phyloP scores from a whole-genome alignment of 768 basidiomycete genomes.

The Stropharia rugosoannulata region DNA sequence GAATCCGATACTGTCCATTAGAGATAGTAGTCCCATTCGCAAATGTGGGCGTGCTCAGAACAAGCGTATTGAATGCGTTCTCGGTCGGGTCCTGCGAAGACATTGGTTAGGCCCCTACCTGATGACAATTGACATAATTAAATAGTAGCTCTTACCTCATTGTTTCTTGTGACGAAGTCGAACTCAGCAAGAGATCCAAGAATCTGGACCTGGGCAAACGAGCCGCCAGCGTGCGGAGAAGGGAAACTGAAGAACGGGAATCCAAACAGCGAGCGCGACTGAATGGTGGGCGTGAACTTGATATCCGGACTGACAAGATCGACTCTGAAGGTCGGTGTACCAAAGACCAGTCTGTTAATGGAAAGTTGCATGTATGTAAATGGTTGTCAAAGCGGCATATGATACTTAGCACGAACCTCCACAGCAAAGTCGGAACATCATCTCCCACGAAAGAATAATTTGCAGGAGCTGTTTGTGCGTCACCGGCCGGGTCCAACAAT shows the following conservation, averaged over 20 bases:
- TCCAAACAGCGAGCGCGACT: conserved; percentile 21
- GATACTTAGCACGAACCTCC: conserved; percentile 26
- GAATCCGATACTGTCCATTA: conserved; percentile 39
- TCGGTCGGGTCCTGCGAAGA: conserved; percentile 17
- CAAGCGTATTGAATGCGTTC: conserved; percentile 29
- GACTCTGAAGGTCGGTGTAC: conserved; percentile 42
- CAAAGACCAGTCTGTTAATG: conserved; percentile 41
- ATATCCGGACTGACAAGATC: conserved; percentile 48
- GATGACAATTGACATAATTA: background rate
- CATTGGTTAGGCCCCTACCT: background rate
- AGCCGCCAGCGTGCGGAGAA: conserved; percentile 27
- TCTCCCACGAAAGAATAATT: conserved; percentile 47
- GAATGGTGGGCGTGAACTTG: conserved; percentile 38
- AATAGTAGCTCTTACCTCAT: conserved; percentile 30
- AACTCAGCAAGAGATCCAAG: conserved; percentile 48
- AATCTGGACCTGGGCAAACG: conserved; percentile 38
- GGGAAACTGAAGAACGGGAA: conserved; percentile 41
- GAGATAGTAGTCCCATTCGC: conserved; percentile 44
- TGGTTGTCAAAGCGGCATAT: background rate
- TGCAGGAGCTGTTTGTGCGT: conserved; percentile 35
- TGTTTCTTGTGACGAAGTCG: conserved; percentile 47
- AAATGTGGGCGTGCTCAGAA: conserved; percentile 32
- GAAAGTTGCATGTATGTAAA: conserved; percentile 1
- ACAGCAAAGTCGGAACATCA: conserved; percentile 41
- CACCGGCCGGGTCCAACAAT: conserved; percentile 38